phyloP scores from a whole-genome alignment of 2,329 filamentous ascomycete genomes.

The Hymenoscyphus fructigenus region DNA sequence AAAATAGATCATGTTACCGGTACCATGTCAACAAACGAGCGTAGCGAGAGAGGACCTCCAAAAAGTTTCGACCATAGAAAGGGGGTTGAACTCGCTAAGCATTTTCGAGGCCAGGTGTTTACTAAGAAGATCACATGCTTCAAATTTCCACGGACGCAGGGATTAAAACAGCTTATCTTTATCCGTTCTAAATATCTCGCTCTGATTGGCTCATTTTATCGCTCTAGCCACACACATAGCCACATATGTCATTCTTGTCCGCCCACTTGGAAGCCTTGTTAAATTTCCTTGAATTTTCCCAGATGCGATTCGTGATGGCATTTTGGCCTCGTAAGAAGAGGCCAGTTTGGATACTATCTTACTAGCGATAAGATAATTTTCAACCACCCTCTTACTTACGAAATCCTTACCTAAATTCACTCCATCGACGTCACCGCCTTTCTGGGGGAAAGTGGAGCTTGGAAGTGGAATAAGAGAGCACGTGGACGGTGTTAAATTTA shows the following conservation, averaged over 20 bases:
- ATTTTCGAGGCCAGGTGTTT: no score
- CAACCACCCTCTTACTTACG: neutral
- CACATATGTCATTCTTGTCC: neutral
- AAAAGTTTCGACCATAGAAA: no score
- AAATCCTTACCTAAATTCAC: neutral
- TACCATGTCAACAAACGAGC: no score
- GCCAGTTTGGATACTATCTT: neutral
- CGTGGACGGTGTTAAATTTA: neutral
- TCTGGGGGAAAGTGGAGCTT: neutral
- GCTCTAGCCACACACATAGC: neutral
- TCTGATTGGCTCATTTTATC: neutral
- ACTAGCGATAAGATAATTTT: neutral
- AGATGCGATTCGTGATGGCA: neutral
- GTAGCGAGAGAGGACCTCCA: no score
- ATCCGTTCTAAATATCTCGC: neutral
- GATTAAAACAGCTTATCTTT: neutral
- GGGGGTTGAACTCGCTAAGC: no score
- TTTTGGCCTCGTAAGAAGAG: neutral
- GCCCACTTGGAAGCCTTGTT: neutral
- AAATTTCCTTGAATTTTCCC: neutral
- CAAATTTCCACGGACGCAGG: no score
- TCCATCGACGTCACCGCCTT: constrained; percentile 3
- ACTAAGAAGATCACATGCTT: no score
- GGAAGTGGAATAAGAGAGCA: neutral
- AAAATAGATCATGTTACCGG: no score